These are phyloP conservation scores for Croton laevigatus DNA, from an alignment of 441 rosid species.

Conservation along the genomic window DNA sequence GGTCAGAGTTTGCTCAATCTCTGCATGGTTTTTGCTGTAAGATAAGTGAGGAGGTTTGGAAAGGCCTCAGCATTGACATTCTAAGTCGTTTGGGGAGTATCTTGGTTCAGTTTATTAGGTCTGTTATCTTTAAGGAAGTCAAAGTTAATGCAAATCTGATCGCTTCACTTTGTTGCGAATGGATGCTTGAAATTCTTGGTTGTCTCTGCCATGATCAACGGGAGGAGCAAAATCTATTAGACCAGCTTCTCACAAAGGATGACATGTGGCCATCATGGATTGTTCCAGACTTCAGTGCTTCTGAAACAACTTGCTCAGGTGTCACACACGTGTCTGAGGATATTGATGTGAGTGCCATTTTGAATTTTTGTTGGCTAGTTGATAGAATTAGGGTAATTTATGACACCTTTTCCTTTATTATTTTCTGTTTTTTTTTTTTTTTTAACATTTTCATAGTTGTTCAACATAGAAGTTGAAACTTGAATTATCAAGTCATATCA, in stretches of 20 bases:
- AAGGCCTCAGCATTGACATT: constrained; percentile 40
- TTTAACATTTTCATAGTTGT: neutral
- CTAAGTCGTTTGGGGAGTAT: constrained; percentile 45
- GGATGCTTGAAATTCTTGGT: constrained; percentile 64
- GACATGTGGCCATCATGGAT: constrained; percentile 84
- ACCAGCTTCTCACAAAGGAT: constrained; percentile 61
- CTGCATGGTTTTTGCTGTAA: constrained; percentile 41
- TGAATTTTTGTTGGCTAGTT: constrained; percentile 10
- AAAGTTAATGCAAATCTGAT: constrained; percentile 39
- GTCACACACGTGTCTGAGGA: constrained; percentile 25
- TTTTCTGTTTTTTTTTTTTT: neutral
- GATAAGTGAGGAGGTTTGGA: constrained; percentile 53
- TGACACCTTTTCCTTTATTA: neutral
- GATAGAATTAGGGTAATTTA: neutral
- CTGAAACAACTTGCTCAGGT: constrained; percentile 24
- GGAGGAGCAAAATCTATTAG: constrained; percentile 61
- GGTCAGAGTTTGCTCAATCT: constrained; percentile 42
- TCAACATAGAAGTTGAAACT: neutral
- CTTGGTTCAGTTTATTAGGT: constrained; percentile 54
- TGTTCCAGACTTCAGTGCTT: constrained; percentile 39
- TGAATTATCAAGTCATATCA: neutral
- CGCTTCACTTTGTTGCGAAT: constrained; percentile 55
- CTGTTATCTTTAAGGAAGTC: constrained; percentile 55
- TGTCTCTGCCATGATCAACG: constrained; percentile 50
- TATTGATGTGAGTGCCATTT: constrained; percentile 38